These are phyloP conservation scores for Fusarium subtropicale DNA, from an alignment of 2,329 filamentous ascomycete genomes.

Conservation along the genomic window DNA sequence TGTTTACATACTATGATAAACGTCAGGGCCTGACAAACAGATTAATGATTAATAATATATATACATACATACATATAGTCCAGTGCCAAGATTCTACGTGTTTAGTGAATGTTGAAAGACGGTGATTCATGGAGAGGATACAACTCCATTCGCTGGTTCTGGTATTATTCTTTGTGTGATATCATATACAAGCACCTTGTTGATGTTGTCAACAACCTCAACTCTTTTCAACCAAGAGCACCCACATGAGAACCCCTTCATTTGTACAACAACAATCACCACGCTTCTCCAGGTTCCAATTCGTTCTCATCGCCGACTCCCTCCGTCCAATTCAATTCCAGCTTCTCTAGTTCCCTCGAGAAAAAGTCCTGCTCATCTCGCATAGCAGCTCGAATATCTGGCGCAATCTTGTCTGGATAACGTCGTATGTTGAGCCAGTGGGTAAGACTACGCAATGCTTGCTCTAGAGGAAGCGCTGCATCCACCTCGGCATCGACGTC, in stretches of 20 bases:
- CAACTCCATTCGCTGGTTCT: not conserved
- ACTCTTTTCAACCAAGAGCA: slow-evolving; percentile 6
- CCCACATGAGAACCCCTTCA: slow-evolving; percentile 5
- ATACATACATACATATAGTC: not conserved
- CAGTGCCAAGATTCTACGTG: not conserved
- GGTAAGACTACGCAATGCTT: slow-evolving; percentile 87
- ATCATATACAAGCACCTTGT: not conserved
- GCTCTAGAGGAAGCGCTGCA: slow-evolving; percentile 90
- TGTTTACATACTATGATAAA: slow-evolving; percentile 27
- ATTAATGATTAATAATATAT: slow-evolving; percentile 40
- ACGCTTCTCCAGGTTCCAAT: slow-evolving; percentile 51
- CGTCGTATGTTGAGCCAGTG: slow-evolving; percentile 92
- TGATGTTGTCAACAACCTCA: not conserved
- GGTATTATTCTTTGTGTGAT: slow-evolving; percentile 2
- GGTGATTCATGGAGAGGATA: not conserved
- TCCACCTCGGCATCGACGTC: slow-evolving; percentile 96
- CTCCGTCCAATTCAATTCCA: slow-evolving; percentile 67
- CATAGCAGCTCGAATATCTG: slow-evolving; percentile 67
- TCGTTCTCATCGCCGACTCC: slow-evolving; percentile 52
- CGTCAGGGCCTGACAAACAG: not conserved
- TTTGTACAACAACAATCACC: slow-evolving; percentile 21
- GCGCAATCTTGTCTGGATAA: slow-evolving; percentile 82
- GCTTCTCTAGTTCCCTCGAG: slow-evolving; percentile 78
- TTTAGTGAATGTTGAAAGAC: not conserved
- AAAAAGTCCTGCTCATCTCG: slow-evolving; percentile 85